These are phyloP conservation scores for Hordeum marinum DNA, from an alignment of 176 grass and related monocot genomes.

Conservation along the genomic window DNA sequence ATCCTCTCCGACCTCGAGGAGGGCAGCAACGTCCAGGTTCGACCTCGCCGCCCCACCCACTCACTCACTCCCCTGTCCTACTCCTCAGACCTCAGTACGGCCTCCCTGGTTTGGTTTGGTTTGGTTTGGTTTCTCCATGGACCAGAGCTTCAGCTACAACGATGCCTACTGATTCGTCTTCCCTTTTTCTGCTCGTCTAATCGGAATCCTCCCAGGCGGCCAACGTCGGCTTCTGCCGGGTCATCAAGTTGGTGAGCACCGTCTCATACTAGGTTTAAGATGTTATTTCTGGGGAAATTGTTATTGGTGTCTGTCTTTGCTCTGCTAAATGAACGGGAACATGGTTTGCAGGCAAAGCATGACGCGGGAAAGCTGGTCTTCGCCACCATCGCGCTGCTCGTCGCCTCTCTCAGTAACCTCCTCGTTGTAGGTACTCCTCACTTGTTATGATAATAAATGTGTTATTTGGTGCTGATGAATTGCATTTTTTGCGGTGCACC, in stretches of 20 bases:
- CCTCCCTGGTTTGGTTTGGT: no score
- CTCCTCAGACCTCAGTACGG: no score
- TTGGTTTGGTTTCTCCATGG: neutral
- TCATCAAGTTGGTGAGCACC: slow-evolving; percentile 68
- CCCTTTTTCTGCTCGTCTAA: neutral
- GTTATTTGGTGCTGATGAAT: neutral
- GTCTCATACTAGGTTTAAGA: neutral
- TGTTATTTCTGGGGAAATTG: neutral
- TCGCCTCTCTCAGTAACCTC: slow-evolving; percentile 83
- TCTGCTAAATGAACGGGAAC: no score
- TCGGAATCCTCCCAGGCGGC: slow-evolving; percentile 38
- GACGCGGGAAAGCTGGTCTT: slow-evolving; percentile 67
- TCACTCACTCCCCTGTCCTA: neutral
- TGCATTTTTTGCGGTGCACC: no score
- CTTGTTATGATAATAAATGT: neutral
- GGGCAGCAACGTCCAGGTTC: slow-evolving; percentile 75
- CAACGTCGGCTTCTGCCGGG: slow-evolving; percentile 80
- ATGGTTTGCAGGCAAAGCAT: slow-evolving; percentile 64
- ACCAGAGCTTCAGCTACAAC: neutral
- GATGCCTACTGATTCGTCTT: neutral
- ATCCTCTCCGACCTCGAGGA: slow-evolving; percentile 72
- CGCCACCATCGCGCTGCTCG: slow-evolving; percentile 68
- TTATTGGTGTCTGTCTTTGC: no score
- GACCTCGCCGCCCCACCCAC: neutral
- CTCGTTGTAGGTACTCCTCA: slow-evolving; percentile 72